Evolutionary conservation across 805 yeast genomes (phyloP).

Genomic region (Wickerhamiella qilinensis): DNA sequence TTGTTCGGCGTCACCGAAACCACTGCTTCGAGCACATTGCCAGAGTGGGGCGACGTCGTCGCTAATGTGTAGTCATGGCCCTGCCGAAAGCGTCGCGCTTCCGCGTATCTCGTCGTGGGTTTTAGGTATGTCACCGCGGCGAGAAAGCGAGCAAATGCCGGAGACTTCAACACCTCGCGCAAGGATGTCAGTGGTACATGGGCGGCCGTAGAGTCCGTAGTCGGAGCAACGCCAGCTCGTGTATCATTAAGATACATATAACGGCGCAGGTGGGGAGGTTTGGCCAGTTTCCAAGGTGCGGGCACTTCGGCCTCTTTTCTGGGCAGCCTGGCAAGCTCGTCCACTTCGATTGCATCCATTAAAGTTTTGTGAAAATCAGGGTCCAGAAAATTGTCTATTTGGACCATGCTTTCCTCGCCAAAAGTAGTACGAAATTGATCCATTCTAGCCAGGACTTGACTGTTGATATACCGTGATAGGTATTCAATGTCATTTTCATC

Average conservation of each 20-base stretch:
- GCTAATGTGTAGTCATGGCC: conserved; percentile 91
- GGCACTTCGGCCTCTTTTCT: conserved; percentile 6
- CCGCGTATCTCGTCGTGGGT: conserved; percentile 46
- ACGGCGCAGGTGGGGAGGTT: conserved; percentile 88
- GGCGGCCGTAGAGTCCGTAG: conserved; percentile 8
- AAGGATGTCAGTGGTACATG: conserved; percentile 32
- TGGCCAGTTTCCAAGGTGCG: conserved; percentile 75
- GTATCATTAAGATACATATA: conserved; percentile 55
- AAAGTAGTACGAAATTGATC: conserved; percentile 35
- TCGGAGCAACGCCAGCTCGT: conserved; percentile 11
- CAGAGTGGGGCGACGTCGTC: conserved; percentile 33
- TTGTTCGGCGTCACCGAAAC: conserved; percentile 70
- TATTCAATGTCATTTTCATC: conserved; percentile 31
- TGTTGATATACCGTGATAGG: conserved; percentile 40
- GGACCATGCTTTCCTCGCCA: conserved; percentile 51
- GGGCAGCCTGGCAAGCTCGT: conserved; percentile 26
- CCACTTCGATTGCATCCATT: conserved; percentile 33
- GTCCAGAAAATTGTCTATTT: conserved; percentile 47
- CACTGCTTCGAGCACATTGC: conserved; percentile 57
- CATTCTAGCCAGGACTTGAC: conserved; percentile 31
- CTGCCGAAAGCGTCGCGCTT: conserved; percentile 81
- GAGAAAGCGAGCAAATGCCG: conserved; percentile 57
- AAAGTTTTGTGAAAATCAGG: conserved; percentile 34
- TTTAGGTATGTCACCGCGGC: conserved; percentile 39
- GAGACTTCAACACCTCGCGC: conserved; percentile 41